Evolutionary conservation across 129 eudicot species (phyloP), one percentile per base, ranked within the genome.

Genomic region (Flaveria sonorensis): DNA sequence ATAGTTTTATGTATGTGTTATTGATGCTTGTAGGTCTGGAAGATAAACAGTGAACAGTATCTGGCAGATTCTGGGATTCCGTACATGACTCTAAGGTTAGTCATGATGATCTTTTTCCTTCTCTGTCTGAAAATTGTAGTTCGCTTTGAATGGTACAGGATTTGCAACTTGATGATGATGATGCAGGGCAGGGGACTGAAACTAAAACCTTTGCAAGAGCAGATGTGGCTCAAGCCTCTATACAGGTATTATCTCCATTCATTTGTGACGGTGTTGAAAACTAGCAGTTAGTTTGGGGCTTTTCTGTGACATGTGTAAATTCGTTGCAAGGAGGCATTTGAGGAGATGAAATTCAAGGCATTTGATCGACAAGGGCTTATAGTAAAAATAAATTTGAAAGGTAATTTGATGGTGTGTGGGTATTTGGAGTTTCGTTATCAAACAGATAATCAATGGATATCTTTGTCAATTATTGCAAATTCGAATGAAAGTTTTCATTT

Each of bases 221-320:
- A 21, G 98, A 94, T 86, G 97, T 94, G 56, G 97, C 97, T 23
- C 96, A 94, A 87, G 96, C 86, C 66, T 91, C 93, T 77, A 66
- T 85, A 81, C 92, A 87, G 87, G 96, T 86, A 77, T 30, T 15
- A 15, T 0, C 15, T 63, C 15, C 2, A 36, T 72, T 1, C 39
- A 9, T 53, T 28, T 43, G 1, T 26, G 20, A 63, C 20, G n/a
- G n/a, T 7, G 1, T 36, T 63, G 3, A 63, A 30, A 63, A 62
- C 43, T 1, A 63, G 69, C 21, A 0, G 21, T 63, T 63, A 8
- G 45, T 63, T 63, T 30, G 11, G 16, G 15, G 36, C 65, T 23
- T 21, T 23, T 23, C n/a, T 10, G 7, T 62, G 11, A 65, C 66
- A 0, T 52, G 10, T n/a, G 24, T 64, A 67, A 55, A 32, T 82